A percentile compares a stretch with the other conserved stretches of the same genome.
Conservation (phyloP, 371 early-diverging fungal species). For the Thermomucor indicae-seudaticae region DNA sequence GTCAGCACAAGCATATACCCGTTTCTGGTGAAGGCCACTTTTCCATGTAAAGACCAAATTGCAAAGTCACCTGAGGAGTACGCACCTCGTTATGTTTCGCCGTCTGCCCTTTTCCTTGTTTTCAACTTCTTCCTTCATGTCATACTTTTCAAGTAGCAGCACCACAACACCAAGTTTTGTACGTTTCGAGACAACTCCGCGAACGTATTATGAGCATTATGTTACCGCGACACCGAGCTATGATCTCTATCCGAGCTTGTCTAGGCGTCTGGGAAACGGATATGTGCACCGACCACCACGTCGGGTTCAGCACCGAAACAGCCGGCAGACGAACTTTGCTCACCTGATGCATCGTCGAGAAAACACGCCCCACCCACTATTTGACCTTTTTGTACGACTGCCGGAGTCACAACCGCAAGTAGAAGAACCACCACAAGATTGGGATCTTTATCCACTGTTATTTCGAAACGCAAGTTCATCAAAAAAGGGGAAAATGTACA, state of each 20-base stretch:
- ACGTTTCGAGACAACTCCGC: slow-evolving; percentile 34
- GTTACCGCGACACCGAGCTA: slow-evolving; percentile 24
- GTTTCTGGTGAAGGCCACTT: too few species aligned
- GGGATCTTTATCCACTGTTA: slow-evolving; percentile 41
- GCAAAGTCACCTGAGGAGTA: slow-evolving; percentile 14
- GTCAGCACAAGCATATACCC: too few species aligned
- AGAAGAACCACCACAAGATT: slow-evolving; percentile 10
- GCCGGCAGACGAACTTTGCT: slow-evolving; percentile 1
- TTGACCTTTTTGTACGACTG: slow-evolving; percentile 9
- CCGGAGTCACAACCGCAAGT: slow-evolving; percentile 6
- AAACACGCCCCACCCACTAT: slow-evolving; percentile 8
- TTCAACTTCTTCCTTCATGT: slow-evolving; percentile 2
- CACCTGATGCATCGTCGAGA: too few species aligned
- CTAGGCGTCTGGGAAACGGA: slow-evolving; percentile 34
- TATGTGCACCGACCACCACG: slow-evolving; percentile 20
- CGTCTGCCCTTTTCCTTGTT: slow-evolving; percentile 5
- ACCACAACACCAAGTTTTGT: slow-evolving; percentile 5
- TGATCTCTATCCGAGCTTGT: slow-evolving; percentile 38
- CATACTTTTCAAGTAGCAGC: slow-evolving; percentile 10
- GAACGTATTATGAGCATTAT: slow-evolving; percentile 35
- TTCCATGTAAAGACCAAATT: too few species aligned
- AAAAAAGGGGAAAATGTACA: background rate
- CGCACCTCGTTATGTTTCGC: slow-evolving; percentile 3
- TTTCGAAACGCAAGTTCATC: slow-evolving; percentile 30
- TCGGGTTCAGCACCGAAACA: slow-evolving; percentile 2